Base-by-base conservation (phyloP, 208 protist species). In the Wallacemonas sp. region DNA sequence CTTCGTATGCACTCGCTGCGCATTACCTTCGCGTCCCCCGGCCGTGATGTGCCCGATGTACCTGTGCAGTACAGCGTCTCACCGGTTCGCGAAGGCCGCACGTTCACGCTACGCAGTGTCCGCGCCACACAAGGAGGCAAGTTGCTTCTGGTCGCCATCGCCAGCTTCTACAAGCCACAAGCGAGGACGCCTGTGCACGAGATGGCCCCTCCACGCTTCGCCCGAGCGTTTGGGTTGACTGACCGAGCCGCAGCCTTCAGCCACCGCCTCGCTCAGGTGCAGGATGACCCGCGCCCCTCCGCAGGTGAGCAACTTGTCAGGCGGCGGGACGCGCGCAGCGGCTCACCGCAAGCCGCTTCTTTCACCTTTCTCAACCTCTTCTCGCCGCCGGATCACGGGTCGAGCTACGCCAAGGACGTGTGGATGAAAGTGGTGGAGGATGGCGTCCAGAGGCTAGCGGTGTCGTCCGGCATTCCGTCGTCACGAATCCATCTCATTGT, bases 1-100 rank as follows among this genome's bases (percentile, higher is more conserved):
- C 41, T 76, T 65, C 32, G 41, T 24, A 79, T 85, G 17, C 61
- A 81, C 67, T 77, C 72, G 8, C 59, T 86, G 64, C 81, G 72
- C 27, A 22, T 79, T 36, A 71, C 68, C 24, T 87, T 87, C 66
- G n/a, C 81, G 22, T 57, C 53, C n/a, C 53, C 63, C 1, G 76
- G 76, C 33, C 42, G 62, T 48, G 73, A 52, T 53, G 15, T 29
- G 9, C 26, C 22, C 17, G 36, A 19, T 3, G 52, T 29, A 21
- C 76, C 76, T 1, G 64, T 81, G 9, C 2, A 55, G 22, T 87
- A 83, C 61, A 52, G 22, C 21, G 76, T 87, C 1, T 32, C 42
- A 22, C 38, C 15, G 6, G 44, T 83, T 44, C 63, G 66, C 30
- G 63, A 78, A 12, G 76, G 80, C 0, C 39, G 59, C 4, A 74